phyloP scores from a whole-genome alignment of 129 eudicot species.

The Arctium lappa region DNA sequence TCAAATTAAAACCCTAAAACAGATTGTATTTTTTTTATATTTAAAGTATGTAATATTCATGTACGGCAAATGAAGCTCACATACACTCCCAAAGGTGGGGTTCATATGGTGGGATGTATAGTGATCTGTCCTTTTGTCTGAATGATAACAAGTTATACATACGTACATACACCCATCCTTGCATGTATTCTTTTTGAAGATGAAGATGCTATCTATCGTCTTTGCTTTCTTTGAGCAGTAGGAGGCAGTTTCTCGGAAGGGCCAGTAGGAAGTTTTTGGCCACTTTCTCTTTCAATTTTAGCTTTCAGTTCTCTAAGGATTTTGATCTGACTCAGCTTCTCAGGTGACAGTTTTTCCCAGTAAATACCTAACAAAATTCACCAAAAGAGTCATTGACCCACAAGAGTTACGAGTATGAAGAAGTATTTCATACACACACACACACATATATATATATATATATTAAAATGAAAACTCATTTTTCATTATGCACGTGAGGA shows the following conservation, averaged over 20 bases:
- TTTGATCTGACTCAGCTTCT: constrained; percentile 71
- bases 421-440: no score
- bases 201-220: constrained; percentile 12
- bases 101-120: not conserved
- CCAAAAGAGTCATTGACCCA: no score
- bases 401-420: no score
- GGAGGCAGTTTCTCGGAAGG: constrained; percentile 88
- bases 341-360: constrained; percentile 89
- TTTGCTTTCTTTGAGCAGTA: constrained; percentile 53
- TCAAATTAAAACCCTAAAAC: no score
- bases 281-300: constrained; percentile 69
- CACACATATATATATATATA: no score
- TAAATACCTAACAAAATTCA: constrained; percentile 56
- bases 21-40: no score
- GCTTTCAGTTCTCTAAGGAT: constrained; percentile 65
- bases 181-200: not conserved
- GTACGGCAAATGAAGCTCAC: no score
- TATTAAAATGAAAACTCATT: no score
- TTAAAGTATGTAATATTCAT: no score
- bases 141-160: no score
- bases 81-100: no score
- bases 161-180: not conserved
- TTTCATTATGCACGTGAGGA: no score
- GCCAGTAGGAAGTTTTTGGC: constrained; percentile 78
- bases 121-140: not conserved